These are phyloP conservation scores for Gilbertella persicaria DNA, from an alignment of 371 early-diverging fungal species.

Conservation along the genomic window DNA sequence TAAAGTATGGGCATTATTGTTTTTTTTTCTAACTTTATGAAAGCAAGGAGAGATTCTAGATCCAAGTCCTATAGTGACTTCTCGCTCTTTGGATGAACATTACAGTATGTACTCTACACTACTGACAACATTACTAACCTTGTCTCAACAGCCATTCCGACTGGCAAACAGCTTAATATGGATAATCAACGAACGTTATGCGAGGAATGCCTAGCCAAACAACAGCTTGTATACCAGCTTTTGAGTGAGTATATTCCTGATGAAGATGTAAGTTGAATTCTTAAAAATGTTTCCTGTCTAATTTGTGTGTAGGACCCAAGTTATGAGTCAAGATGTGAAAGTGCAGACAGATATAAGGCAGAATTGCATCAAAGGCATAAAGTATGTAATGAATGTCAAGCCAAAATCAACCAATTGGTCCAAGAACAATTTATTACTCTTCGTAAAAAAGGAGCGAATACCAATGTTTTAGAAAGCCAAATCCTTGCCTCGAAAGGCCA, in stretches of 20 bases:
- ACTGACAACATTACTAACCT: too few relatives aligned
- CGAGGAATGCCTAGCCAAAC: neutral
- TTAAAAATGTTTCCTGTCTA: too few relatives aligned
- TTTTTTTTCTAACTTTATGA: neutral
- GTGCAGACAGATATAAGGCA: neutral
- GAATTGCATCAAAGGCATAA: neutral
- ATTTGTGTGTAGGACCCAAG: neutral
- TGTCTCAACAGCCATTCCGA: too few relatives aligned
- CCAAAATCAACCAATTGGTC: neutral
- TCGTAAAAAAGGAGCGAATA: neutral
- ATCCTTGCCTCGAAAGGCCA: too few relatives aligned
- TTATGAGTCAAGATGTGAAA: neutral
- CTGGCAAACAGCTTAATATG: too few relatives aligned
- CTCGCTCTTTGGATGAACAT: neutral
- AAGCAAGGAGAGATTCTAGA: constrained; percentile 6
- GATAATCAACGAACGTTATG: too few relatives aligned
- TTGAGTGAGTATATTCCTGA: constrained; percentile 5
- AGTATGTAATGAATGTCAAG: neutral
- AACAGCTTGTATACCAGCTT: neutral
- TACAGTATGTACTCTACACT: too few relatives aligned
- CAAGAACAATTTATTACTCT: neutral
- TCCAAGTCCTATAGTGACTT: neutral
- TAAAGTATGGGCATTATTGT: neutral
- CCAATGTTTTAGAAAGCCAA: neutral
- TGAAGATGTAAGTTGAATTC: constrained; percentile 1